Base-by-base conservation (phyloP, 169 alveolate species). In the Cryptosporidium parvum region DNA sequence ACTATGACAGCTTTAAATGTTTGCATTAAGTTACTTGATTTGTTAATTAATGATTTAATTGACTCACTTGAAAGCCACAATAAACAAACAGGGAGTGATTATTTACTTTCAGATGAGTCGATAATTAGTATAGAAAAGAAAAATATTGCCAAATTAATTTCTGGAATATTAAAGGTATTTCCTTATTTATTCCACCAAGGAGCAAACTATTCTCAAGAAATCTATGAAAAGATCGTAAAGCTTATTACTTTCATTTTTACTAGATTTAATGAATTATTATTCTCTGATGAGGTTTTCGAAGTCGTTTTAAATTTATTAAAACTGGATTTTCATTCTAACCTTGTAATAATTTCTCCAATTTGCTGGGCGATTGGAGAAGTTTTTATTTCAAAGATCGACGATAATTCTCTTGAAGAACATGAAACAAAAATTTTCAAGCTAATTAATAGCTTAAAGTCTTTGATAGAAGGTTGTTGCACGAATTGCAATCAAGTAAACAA, bases 291-390 rank as follows among this genome's bases (percentile, higher is more conserved):
- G 6, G 12, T 75, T 21, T 75, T 58, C n/a, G 71, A 75, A 14
- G 58, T 7, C 5, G 44, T 75, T 18, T 56, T 53, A 14, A 29
- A 37, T 3, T 75, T 39, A n/a, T 23, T 75, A 39, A 53, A 61
- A 16, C 18, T 21, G 12, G 72, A 75, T 14, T 12, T 75, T 44
- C 51, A 53, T 14, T 51, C 85, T 21, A 71, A 71, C 52, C 37
- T 10, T 21, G 26, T 56, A 10, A 33, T 37, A 26, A 61, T 58
- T 33, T 33, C 72, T 4, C 18, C 86, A 29, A 9, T 75, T 9
- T 75, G 86, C 23, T 75, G 86, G 86, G 26, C 39, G 35, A 37
- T 75, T 58, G 73, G 73, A 18, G 73, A 75, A 61, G 45, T 58
- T 26, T 29, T 71, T 44, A 31, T 71, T 21, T 31, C 59, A 29